Evolutionary conservation across 257 asterid species (phyloP).

Genomic region (Solanum neorickii): DNA sequence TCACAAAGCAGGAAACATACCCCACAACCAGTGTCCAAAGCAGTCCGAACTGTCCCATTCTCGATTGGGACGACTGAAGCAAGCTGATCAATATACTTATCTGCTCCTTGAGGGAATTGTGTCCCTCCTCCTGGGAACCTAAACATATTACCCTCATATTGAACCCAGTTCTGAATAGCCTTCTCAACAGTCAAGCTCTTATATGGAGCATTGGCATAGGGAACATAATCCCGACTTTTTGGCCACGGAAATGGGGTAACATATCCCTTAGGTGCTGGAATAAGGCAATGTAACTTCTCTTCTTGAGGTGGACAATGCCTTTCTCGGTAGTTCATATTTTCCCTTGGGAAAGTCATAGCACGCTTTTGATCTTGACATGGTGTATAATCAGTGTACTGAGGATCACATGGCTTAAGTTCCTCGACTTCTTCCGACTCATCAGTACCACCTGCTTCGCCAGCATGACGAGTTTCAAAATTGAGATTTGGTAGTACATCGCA

Average conservation of each 20-base stretch:
- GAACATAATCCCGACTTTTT: slow-evolving; percentile 92
- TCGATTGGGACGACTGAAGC: slow-evolving; percentile 84
- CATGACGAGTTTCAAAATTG: slow-evolving; percentile 78
- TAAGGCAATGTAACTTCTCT: slow-evolving; percentile 80
- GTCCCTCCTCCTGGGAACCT: slow-evolving; percentile 99
- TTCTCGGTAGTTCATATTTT: slow-evolving; percentile 87
- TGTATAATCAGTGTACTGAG: slow-evolving; percentile 75
- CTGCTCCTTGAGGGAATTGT: slow-evolving; percentile 98
- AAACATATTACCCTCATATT: slow-evolving; percentile 86
- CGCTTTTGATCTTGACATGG: slow-evolving; percentile 95
- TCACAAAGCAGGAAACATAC: slow-evolving; percentile 31
- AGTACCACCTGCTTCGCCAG: slow-evolving; percentile 52
- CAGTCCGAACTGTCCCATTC: slow-evolving; percentile 82
- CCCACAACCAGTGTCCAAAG: slow-evolving; percentile 97
- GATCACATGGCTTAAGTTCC: slow-evolving; percentile 46
- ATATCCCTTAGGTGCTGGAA: slow-evolving; percentile 93
- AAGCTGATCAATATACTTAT: slow-evolving; percentile 90
- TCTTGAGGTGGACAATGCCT: slow-evolving; percentile 88
- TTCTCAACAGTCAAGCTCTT: slow-evolving; percentile 95
- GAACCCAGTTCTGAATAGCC: slow-evolving; percentile 97
- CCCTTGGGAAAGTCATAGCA: slow-evolving; percentile 94
- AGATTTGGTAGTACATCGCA: slow-evolving; percentile 68
- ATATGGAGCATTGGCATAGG: slow-evolving; percentile 94
- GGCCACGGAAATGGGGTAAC: slow-evolving; percentile 97
- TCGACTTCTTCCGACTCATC: slow-evolving; percentile 43